Percentiles rank a stretch among this genome's conserved stretches.
These are phyloP conservation scores for Stylonectria norvegica DNA, from an alignment of 2,329 filamentous ascomycete species.

Conservation along the genomic window DNA sequence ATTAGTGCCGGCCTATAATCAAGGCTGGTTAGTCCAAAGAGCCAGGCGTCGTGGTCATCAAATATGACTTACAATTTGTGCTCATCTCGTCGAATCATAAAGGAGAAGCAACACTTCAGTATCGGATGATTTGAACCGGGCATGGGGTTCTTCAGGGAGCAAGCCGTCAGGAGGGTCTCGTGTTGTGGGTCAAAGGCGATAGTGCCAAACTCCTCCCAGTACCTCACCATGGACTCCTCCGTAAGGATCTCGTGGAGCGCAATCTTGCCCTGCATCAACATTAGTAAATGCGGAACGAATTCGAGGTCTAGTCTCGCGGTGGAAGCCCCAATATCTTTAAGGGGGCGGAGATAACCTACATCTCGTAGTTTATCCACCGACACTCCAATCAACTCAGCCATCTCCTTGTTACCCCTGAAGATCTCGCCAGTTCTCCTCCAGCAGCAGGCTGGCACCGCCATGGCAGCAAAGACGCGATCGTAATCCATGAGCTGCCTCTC, in stretches of 20 bases:
- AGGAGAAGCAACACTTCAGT: constrained; percentile 94
- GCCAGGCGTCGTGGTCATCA: too few species aligned
- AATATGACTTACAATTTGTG: constrained; percentile 90
- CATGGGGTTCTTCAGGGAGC: constrained; percentile 80
- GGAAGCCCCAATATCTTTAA: constrained; percentile 6
- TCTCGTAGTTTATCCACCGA: constrained; percentile 88
- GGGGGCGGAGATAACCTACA: constrained; percentile 52
- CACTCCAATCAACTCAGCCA: constrained; percentile 93
- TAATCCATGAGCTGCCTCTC: constrained; percentile 96
- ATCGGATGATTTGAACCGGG: constrained; percentile 65
- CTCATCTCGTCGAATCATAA: constrained; percentile 90
- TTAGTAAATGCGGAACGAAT: constrained; percentile 12
- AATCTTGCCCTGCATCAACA: constrained; percentile 71
- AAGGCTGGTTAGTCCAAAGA: constrained; percentile 30
- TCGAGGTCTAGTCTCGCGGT: background rate
- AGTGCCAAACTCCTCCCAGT: constrained; percentile 98
- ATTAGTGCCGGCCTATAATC: constrained; percentile 77
- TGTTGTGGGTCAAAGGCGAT: constrained; percentile 94
- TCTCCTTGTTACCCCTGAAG: constrained; percentile 95
- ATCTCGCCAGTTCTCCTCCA: constrained; percentile 97
- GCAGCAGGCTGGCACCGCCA: constrained; percentile 97
- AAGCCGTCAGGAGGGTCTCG: constrained; percentile 92
- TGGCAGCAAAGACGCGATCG: constrained; percentile 95
- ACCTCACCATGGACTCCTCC: constrained; percentile 90
- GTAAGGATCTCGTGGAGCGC: constrained; percentile 94